Conservation (phyloP, 148 eudicot species). For the Gaultheria prostrata region DNA sequence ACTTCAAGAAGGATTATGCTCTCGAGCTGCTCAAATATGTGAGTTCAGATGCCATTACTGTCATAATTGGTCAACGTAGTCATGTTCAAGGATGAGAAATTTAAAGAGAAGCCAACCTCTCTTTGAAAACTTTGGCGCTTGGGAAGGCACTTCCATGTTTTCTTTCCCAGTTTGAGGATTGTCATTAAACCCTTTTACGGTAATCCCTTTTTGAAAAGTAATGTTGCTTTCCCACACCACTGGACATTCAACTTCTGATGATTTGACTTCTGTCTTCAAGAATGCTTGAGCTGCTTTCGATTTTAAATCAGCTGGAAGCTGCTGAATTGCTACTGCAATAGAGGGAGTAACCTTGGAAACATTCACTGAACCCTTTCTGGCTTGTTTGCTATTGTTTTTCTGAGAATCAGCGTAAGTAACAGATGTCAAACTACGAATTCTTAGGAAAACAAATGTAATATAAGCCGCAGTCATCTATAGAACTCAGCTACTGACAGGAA, state of each 20-base stretch:
- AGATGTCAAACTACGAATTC: background rate
- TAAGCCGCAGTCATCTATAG: background rate
- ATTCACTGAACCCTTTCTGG: constrained; percentile 32
- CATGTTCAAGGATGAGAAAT: background rate
- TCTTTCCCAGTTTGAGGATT: constrained; percentile 20
- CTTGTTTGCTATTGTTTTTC: constrained; percentile 36
- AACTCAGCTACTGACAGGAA: background rate
- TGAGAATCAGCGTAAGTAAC: constrained; percentile 19
- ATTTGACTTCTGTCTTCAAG: constrained; percentile 25
- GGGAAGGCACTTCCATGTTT: constrained; percentile 14
- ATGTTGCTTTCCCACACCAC: constrained; percentile 26
- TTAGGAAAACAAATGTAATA: background rate
- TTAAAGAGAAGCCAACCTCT: constrained; percentile 32
- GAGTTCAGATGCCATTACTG: background rate
- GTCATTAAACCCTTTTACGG: constrained; percentile 18
- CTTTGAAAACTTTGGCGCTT: constrained; percentile 20
- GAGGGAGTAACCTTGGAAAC: constrained; percentile 37
- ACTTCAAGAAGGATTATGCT: background rate
- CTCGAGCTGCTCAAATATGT: background rate
- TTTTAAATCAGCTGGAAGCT: constrained; percentile 26
- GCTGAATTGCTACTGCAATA: constrained; percentile 25
- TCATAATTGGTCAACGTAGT: background rate
- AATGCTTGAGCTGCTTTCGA: constrained; percentile 34
- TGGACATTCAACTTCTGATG: constrained; percentile 12
- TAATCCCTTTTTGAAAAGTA: constrained; percentile 15